A percentile compares a stretch with the other conserved stretches of the same genome.
These are phyloP conservation scores for Hysterium pulicare DNA, from an alignment of 2,329 filamentous ascomycete genomes.

Conservation along the genomic window DNA sequence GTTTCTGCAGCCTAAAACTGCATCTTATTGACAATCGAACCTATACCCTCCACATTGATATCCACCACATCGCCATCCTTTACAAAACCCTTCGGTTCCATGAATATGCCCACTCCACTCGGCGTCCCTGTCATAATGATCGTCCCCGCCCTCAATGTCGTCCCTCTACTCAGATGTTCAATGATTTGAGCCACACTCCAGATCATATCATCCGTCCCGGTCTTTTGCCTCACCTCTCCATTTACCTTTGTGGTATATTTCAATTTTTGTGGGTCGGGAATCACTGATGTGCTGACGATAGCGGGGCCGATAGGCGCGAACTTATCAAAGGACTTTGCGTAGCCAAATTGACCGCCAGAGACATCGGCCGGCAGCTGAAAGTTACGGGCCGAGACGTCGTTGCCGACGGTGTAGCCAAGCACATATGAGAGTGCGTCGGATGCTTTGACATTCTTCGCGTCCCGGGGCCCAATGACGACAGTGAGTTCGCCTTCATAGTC, in stretches of 20 bases:
- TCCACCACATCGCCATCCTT: slow-evolving; percentile 19
- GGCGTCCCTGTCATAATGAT: slow-evolving; percentile 52
- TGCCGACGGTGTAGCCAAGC: slow-evolving; percentile 61
- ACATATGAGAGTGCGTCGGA: slow-evolving; percentile 57
- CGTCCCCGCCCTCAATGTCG: slow-evolving; percentile 47
- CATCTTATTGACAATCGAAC: not conserved
- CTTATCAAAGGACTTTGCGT: slow-evolving; percentile 44
- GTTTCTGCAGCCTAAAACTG: not conserved
- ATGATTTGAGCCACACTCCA: slow-evolving; percentile 42
- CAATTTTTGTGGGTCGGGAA: slow-evolving; percentile 33
- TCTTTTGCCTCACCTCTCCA: slow-evolving; percentile 43
- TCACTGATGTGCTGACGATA: slow-evolving; percentile 30
- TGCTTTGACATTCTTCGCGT: slow-evolving; percentile 43
- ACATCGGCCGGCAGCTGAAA: slow-evolving; percentile 42
- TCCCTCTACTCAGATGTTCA: slow-evolving; percentile 43
- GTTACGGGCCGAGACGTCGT: slow-evolving; percentile 61
- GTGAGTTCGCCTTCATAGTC: slow-evolving; percentile 41
- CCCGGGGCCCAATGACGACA: slow-evolving; percentile 28
- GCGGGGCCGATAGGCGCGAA: slow-evolving; percentile 45
- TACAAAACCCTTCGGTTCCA: slow-evolving; percentile 37
- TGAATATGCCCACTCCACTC: slow-evolving; percentile 35
- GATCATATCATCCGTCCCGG: slow-evolving; percentile 48
- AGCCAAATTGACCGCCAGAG: slow-evolving; percentile 39
- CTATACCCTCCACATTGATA: not conserved
- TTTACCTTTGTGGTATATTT: slow-evolving; percentile 42